Base-by-base conservation (phyloP, 2,329 filamentous ascomycete genomes). In the Colletotrichum echinochloae region DNA sequence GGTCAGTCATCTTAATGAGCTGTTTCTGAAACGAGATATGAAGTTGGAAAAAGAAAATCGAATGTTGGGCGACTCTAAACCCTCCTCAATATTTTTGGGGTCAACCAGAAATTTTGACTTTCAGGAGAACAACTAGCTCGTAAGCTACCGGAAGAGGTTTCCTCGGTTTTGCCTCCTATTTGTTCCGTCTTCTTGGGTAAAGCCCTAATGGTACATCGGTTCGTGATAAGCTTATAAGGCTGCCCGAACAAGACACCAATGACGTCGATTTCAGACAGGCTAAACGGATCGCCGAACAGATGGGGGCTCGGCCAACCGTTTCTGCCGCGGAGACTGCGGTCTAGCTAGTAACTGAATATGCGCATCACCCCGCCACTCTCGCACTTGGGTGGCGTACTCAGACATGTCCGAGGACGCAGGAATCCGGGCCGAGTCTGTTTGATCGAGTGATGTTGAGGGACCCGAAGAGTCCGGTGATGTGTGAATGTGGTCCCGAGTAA, bases 401-500 rank as follows among this genome's bases (percentile, higher is more conserved):
- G 44, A 48, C 44, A 48, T 9, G 44, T 48, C 20, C 44, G n/a
- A 20, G 11, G 14, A 30, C 8, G 0, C 28, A 11, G 49, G 18
- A 51, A 9, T 20, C 2, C 7, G 6, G 49, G 5, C 9, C 33
- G 26, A 20, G 16, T 3, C 0, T 52, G 16, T 30, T 30, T 52
- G 28, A 52, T 33, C 26, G 33, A 52, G 26, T 33, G 16, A 30
- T 52, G 12, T 20, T 8, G 26, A 28, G 26, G 20, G 12, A 5
- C 7, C 26, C 20, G 16, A 46, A 46, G 48, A 51, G 23, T 20
- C 49, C 26, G n/a, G 26, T 18, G 28, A 20, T 11, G 2, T 28
- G n/a, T 28, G n/a, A 44, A 60, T 16, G 6, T 61, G n/a, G 14
- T 57, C 46, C 33, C 60, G 20, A 37, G 55, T n/a, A 56, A 20